Evolutionary conservation across 2,329 filamentous ascomycete genomes (phyloP).

Genomic region (Ceratocystis lukuohia): DNA sequence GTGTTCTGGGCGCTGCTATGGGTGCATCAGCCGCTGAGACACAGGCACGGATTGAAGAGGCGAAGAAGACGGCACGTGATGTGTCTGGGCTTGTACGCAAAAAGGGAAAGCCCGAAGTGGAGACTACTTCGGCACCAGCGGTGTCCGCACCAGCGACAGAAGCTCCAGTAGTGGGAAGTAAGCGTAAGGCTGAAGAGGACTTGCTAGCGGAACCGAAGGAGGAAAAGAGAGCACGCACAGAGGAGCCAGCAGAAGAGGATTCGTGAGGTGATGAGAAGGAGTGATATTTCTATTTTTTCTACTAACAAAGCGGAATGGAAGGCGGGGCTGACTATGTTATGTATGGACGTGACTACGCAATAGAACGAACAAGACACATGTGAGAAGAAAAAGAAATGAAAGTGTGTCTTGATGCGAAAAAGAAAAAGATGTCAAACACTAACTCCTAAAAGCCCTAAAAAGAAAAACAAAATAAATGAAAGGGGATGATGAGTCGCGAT

Average conservation of each 20-base stretch:
- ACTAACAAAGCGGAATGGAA: no score
- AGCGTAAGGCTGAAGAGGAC: slow-evolving; percentile 41
- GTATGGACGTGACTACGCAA: neutral
- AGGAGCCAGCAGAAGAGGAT: slow-evolving; percentile 21
- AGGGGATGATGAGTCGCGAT: neutral
- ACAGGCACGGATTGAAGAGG: slow-evolving; percentile 54
- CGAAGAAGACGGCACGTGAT: slow-evolving; percentile 60
- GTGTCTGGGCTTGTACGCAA: slow-evolving; percentile 62
- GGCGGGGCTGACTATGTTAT: neutral
- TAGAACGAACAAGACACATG: neutral
- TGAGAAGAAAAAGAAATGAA: neutral
- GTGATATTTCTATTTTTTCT: neutral
- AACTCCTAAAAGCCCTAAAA: slow-evolving; percentile 9
- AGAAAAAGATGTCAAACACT: slow-evolving; percentile 13
- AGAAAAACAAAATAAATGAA: neutral
- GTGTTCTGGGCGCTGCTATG: slow-evolving; percentile 46
- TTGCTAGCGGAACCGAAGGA: slow-evolving; percentile 27
- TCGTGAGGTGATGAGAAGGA: neutral
- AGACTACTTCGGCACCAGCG: slow-evolving; percentile 21
- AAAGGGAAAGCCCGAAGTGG: slow-evolving; percentile 29
- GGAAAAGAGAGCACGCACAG: slow-evolving; percentile 24
- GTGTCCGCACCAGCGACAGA: slow-evolving; percentile 7
- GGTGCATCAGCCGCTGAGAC: slow-evolving; percentile 49
- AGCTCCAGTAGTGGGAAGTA: slow-evolving; percentile 24
- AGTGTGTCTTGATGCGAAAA: slow-evolving; percentile 7